Evolutionary conservation across 2,329 filamentous ascomycete genomes (phyloP), one percentile per base, ranked within the genome.

Genomic region (Stachybotrys chlorohalonatus): DNA sequence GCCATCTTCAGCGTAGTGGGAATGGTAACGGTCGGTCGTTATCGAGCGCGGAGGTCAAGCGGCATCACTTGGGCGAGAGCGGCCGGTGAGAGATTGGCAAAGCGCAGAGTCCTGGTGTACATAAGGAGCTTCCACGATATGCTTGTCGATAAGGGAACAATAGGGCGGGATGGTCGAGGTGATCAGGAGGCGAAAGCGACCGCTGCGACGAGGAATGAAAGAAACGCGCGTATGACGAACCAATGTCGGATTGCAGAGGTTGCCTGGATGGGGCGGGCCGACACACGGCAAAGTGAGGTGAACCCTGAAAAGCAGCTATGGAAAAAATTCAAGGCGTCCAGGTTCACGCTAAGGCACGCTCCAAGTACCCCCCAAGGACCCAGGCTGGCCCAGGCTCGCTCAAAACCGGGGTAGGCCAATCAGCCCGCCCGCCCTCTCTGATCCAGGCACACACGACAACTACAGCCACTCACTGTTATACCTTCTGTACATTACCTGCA

Each of bases 1-100:
- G 72, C 73, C 76, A 79, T 79, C 49, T 59, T 57, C 56, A 53
- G 56, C 53, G 57, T 16, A 7, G 46, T 24, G 7, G 15, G 8
- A 8, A n/a, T 47, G 15, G 46, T 47, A 8, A n/a, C n/a, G 11
- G 46, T 47, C 15, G 17, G 16, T 24, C 9, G 46, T 47, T 11
- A 47, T 47, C 11, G 11, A n/a, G 46, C 9, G 46, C 11, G 16
- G 16, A n/a, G 46, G 17, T 47, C 15, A 24, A n/a, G 46, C 9
- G 9, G 46, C 46, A 47, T 47, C 46, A 47, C 46, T 11, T n/a
- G 46, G 17, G n/a, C 46, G 16, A 47, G 11, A n/a, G 46, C 46
- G 17, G 36, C 36, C 36, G 8, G 36, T 13, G 36, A 42, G 13
- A 9, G 2, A 5, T 9, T 42, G 9, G 36, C 13, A 13, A 42